Conservation (phyloP, 176 grass and related monocot species). For the Ananas comosus region DNA sequence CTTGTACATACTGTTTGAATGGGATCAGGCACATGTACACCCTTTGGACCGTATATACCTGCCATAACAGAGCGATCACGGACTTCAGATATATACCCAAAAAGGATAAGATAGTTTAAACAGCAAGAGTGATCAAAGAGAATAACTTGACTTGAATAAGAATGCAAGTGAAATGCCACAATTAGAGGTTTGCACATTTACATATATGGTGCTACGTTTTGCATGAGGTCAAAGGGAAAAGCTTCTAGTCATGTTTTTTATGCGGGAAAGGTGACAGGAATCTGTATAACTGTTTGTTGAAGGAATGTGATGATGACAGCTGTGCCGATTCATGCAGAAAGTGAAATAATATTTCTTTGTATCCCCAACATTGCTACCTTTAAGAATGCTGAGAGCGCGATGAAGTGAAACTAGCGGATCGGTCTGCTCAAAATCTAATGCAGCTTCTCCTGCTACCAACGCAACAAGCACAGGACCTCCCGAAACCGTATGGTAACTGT, state of each 20-base stretch:
- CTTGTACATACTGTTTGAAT: slow-evolving; percentile 82
- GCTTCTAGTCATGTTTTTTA: too few relatives aligned
- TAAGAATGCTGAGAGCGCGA: slow-evolving; percentile 65
- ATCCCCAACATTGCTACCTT: slow-evolving; percentile 35
- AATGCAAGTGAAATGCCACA: too few relatives aligned
- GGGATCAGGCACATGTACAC: slow-evolving; percentile 72
- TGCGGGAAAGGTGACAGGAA: too few relatives aligned
- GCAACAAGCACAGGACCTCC: slow-evolving; percentile 76
- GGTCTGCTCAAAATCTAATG: slow-evolving; percentile 65
- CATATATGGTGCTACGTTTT: too few relatives aligned
- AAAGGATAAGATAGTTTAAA: background rate
- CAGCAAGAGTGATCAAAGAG: background rate
- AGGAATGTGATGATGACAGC: too few relatives aligned
- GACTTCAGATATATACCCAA: slow-evolving; percentile 3
- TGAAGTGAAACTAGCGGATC: slow-evolving; percentile 70
- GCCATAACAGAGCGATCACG: slow-evolving; percentile 2
- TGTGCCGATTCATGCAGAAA: too few relatives aligned
- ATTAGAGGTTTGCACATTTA: too few relatives aligned
- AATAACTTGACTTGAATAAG: background rate
- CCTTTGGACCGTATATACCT: slow-evolving; percentile 86
- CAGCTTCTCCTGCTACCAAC: slow-evolving; percentile 83
- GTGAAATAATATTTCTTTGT: background rate
- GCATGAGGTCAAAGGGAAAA: too few relatives aligned
- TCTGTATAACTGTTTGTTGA: too few relatives aligned
- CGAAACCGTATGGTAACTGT: slow-evolving; percentile 89